Evolutionary conservation across 179 eudicot species (phyloP), one percentile per base, ranked within the genome.

Genomic region (Actinidia polygama): DNA sequence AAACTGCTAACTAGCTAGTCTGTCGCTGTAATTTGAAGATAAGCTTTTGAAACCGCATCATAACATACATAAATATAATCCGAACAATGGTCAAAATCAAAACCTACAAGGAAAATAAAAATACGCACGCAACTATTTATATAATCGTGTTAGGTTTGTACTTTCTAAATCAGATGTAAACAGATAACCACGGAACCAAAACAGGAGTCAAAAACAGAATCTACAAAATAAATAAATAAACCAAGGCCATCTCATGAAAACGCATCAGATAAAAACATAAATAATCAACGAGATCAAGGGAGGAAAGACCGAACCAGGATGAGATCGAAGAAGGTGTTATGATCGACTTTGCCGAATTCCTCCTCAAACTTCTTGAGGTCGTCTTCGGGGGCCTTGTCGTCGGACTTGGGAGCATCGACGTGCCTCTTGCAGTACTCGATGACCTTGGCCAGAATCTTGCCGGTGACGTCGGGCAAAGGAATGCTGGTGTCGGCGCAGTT

Each of bases 381-480:
- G 2, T 88, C 88, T 3, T 86, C 77, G 23, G 75, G 73, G 23
- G 55, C 80, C 26, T 85, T 85, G 73, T 87, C 86, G 6, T 90
- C 89, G 14, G 86, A 36, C 26, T 83, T 76, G 10, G 83, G 2
- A n/a, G 85, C 73, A 2, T 90, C 90, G 4, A 89, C 91, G 51
- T 91, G 94, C 53, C 84, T 84, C 87, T 89, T 90, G 62, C 94
- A 91, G 81, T 90, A 91, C 87, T 91, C 94, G 50, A 91, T 87
- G 10, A 91, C 92, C 84, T 91, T 90, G 0, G 92, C 62, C 4
- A 91, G 74, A 77, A 90, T 90, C 82, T 80, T 83, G 1, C 90
- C 85, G 16, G 91, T 83, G 16, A 91, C 94, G 75, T 87, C 89
- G 0, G 91, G 92, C 0, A 91, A 85, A 0, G 94, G 91, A 69